These are phyloP conservation scores for Xerophyta viscosa DNA, from an alignment of 106 monocot species.

Conservation along the genomic window DNA sequence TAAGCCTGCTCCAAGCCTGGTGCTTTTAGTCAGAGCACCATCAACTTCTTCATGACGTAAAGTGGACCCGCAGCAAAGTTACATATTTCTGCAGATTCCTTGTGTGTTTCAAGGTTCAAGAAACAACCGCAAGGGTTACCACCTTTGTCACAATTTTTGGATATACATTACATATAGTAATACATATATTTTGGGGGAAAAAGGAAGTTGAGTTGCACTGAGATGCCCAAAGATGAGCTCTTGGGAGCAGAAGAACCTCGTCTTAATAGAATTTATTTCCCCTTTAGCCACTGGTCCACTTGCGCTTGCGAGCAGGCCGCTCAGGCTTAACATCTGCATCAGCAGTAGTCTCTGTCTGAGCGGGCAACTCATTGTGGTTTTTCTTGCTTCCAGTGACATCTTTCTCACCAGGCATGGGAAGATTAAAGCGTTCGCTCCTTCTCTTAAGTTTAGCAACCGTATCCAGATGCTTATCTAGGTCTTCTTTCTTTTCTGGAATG, in stretches of 20 bases:
- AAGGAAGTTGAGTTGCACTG: too few species aligned
- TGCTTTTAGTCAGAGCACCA: too few species aligned
- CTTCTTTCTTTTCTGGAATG: conserved; percentile 29
- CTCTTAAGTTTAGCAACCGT: conserved; percentile 84
- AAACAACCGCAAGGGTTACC: neutral
- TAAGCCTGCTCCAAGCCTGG: too few species aligned
- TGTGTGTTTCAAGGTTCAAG: neutral
- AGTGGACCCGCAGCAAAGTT: neutral
- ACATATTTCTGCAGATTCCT: neutral
- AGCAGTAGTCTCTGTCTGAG: conserved; percentile 22
- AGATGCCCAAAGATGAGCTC: too few species aligned
- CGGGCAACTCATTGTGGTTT: conserved; percentile 32
- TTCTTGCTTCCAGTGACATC: conserved; percentile 36
- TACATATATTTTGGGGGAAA: too few species aligned
- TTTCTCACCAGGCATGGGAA: conserved; percentile 86
- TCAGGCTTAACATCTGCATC: conserved; percentile 66
- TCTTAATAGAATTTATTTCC: neutral
- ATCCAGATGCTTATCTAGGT: conserved; percentile 58
- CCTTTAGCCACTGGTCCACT: conserved; percentile 69
- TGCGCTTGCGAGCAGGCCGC: conserved; percentile 77
- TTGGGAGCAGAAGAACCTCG: too few species aligned
- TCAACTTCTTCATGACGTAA: too few species aligned
- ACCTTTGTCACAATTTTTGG: too few species aligned
- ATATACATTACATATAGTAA: too few species aligned
- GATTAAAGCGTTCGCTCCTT: conserved; percentile 85